Evolutionary conservation across 257 asterid genomes (phyloP), one percentile per base, ranked within the genome.

Genomic region (Scutellaria baicalensis): DNA sequence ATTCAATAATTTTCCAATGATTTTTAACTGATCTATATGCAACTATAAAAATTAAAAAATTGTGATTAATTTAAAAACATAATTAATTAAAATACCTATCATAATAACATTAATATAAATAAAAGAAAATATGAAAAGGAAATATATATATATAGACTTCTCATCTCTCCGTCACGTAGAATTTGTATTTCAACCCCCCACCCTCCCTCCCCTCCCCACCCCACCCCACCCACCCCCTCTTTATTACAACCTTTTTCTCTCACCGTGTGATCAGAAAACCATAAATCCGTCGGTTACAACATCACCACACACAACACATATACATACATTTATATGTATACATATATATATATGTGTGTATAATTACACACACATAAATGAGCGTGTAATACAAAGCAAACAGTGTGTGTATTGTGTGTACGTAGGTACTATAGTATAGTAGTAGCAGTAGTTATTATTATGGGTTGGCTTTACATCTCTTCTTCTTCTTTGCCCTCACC

Each of bases 201-300:
- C 35, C 43, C 72, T 67, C 36, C 52, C 77, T 31, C 27, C 1
- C 27, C 27, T 9, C 48, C 49, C 9, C 69, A 63, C 62, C 45
- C 43, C 42, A 70, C 70, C 36, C 47, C 50, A 31, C 69, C 68
- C 62, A 45, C 43, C 42, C 72, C 70, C 36, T 58, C 77, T 71
- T 81, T 59, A 81, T 74, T 77, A 40, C 78, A 64, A 45, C 76
- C 77, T 62, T 52, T 56, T 64, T 70, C 78, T 73, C 82, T 67
- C 74, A 67, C 79, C 79, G 72, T 66, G 75, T 66, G 75, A 81
- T 78, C 79, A 83, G 74, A 72, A 69, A 27, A 79, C 50, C 76
- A 82, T 87, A 75, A 87, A 79, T 83, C 76, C 91, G 81, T 81
- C 91, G 79, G 89, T 81, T 87, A 81, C 81, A 79, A 78, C 16